phyloP scores from a whole-genome alignment of 2,329 filamentous ascomycete species.

The Colletotrichum scovillei region DNA sequence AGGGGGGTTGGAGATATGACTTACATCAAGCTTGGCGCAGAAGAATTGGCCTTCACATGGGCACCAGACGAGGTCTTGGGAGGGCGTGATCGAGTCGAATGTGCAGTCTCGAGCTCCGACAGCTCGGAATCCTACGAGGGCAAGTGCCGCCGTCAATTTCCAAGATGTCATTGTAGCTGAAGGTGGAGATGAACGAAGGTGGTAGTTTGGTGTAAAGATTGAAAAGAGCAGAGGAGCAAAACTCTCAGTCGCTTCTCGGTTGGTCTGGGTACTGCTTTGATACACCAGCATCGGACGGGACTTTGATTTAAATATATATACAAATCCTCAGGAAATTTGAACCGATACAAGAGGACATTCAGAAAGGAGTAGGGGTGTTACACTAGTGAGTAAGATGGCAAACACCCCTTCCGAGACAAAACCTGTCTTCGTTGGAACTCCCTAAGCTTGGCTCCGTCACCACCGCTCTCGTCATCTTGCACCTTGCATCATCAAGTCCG shows the following conservation, averaged over 20 bases:
- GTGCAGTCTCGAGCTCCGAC: constrained; percentile 40
- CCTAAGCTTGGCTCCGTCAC: neutral
- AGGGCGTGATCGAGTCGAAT: constrained; percentile 25
- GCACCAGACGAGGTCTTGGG: constrained; percentile 39
- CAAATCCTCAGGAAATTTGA: too few species aligned
- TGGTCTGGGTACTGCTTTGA: neutral
- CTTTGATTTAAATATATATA: neutral
- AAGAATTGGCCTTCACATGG: constrained; percentile 49
- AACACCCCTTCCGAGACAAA: neutral
- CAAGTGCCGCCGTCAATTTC: neutral
- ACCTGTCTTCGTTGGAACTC: neutral
- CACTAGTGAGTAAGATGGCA: neutral
- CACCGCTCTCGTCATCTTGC: neutral
- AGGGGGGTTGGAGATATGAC: neutral
- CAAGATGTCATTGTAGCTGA: neutral
- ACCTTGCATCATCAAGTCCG: neutral
- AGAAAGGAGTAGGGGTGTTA: neutral
- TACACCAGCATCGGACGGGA: neutral
- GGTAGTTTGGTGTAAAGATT: neutral
- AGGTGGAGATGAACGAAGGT: neutral
- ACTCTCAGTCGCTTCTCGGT: neutral
- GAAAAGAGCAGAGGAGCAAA: neutral
- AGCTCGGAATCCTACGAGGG: neutral
- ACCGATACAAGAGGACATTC: too few species aligned
- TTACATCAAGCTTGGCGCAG: constrained; percentile 51